Evolutionary conservation across 345 rosid genomes (phyloP).

Genomic region (Moringa oleifera): DNA sequence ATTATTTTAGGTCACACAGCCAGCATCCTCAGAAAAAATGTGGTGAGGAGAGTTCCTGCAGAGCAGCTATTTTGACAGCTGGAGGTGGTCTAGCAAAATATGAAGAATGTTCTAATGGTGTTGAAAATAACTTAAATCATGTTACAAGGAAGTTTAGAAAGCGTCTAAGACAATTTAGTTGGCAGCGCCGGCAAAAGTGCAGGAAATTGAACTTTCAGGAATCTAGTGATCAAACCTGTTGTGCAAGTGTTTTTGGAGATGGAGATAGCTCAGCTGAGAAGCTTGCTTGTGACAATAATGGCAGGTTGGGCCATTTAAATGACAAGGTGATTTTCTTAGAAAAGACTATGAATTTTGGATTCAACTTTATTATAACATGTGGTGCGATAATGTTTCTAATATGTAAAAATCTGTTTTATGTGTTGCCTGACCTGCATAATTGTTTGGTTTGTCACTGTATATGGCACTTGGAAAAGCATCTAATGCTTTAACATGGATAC

Average conservation of each 20-base stretch:
- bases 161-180: slow-evolving; percentile 27
- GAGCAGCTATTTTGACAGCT: neutral
- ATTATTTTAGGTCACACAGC: neutral
- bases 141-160: slow-evolving; percentile 16
- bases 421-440: neutral
- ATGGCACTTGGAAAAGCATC: neutral
- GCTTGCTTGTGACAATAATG: slow-evolving; percentile 5
- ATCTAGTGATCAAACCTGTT: too few species aligned
- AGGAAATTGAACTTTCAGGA: slow-evolving; percentile 16
- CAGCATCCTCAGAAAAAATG: neutral
- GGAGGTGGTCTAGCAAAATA: slow-evolving; percentile 5
- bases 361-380: neutral
- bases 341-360: neutral
- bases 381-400: neutral
- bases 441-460: neutral
- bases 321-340: slow-evolving; percentile 21
- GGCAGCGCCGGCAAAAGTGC: slow-evolving; percentile 33
- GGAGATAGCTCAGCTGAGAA: slow-evolving; percentile 4
- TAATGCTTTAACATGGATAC: too few species aligned
- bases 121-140: slow-evolving; percentile 10
- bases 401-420: neutral
- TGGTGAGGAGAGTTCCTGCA: slow-evolving; percentile 2
- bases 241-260: neutral
- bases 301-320: slow-evolving; percentile 11
- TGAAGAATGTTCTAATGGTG: slow-evolving; percentile 7